Evolutionary conservation across 441 rosid genomes (phyloP), one percentile per base, ranked within the genome.

Genomic region (Dalechampia spathulata): DNA sequence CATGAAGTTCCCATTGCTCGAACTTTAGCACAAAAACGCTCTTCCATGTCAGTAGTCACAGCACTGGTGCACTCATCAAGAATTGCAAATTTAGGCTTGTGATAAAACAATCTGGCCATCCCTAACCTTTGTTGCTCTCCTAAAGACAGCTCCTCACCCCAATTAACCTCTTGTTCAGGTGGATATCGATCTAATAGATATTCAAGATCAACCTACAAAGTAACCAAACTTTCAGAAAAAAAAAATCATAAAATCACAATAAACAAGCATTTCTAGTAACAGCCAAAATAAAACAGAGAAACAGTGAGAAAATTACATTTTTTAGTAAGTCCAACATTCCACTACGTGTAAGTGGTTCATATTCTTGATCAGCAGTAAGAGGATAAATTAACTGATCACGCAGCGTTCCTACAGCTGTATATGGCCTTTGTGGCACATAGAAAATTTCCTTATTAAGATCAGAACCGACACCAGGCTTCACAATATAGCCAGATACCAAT

Each of bases 31-130:
- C 97, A 90, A 72, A 94, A 94, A 2, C 98, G 82, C 71, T 94
- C 98, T 76, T 94, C 99, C 99, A 94, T 94, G 72, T 86, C 98
- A 55, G 97, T 95, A 49, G 99, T 91, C 68, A 95, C 98, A 57
- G 99, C 99, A 81, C 99, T 95, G 45, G 99, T 95, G 78, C 99
- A 95, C 78, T 91, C 99, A 72, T 95, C 99, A 70, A 95, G 98
- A 80, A 95, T 95, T 65, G 99, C 99, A 91, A 95, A 95, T 65
- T 85, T 95, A 58, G 99, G 99, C 73, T 78, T 95, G 76, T 95
- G 99, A 64, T 90, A 95, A 74, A 95, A 91, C 56, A 95, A 71
- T 68, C 99, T 85, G 44, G 99, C 99, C 98, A 95, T 95, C 60
- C 99, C 99, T 66, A 95, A 72, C 71, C 93, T 88, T 70, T 95